Evolutionary conservation across 106 monocot genomes (phyloP).

Genomic region (Chionographis japonica): DNA sequence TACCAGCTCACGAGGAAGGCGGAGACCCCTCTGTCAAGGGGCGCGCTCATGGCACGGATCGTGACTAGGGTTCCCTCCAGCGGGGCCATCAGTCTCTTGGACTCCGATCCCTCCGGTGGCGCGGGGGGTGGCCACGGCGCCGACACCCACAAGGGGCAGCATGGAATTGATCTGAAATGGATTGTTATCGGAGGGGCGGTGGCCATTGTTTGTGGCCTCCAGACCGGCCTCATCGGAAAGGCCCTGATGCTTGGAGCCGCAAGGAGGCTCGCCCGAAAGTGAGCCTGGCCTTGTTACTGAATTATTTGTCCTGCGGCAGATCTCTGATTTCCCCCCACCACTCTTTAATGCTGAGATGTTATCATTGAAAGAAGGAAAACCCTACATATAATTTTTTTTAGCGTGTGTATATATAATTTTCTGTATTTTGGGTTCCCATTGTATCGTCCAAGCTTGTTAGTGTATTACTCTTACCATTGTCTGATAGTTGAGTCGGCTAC

Average conservation of each 20-base stretch:
- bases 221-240: slow-evolving; percentile 60
- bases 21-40: slow-evolving; percentile 41
- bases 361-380: no score
- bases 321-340: no score
- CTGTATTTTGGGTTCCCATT: no score
- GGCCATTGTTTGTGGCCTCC: slow-evolving; percentile 64
- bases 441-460: no score
- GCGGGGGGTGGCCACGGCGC: slow-evolving; percentile 2
- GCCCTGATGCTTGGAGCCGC: slow-evolving; percentile 65
- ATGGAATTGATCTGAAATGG: slow-evolving; percentile 82
- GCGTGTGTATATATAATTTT: no score
- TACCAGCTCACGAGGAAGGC: slow-evolving; percentile 57
- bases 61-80: slow-evolving; percentile 43
- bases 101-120: slow-evolving; percentile 7
- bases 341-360: no score
- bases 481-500: no score
- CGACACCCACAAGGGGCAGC: neutral
- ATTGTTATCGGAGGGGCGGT: slow-evolving; percentile 67
- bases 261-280: slow-evolving; percentile 48
- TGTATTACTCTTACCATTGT: no score
- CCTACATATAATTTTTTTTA: no score
- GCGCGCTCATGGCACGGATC: slow-evolving; percentile 55
- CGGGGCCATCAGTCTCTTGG: neutral
- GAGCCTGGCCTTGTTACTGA: slow-evolving; percentile 2
- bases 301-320: no score